A percentile compares a stretch with the other conserved stretches of the same genome.
These are phyloP conservation scores for Asparagopsis taxiformis DNA, from an alignment of 31 red algal species.

Conservation along the genomic window DNA sequence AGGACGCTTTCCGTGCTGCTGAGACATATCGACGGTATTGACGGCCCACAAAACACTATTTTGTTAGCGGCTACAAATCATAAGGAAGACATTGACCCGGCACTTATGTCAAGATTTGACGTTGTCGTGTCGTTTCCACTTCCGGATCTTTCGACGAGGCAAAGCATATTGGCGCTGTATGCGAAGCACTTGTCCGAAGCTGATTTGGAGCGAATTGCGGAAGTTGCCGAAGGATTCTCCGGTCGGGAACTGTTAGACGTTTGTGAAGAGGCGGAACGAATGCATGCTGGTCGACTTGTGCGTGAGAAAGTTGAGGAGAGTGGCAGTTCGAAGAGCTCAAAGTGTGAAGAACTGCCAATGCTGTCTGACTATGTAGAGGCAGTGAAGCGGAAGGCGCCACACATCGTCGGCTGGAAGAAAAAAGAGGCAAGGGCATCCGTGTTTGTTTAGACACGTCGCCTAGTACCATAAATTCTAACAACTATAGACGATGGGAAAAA, in stretches of 20 bases:
- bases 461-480: too few relatives aligned
- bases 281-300: conserved; percentile 54
- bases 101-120: conserved; percentile 89
- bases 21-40: conserved; percentile 85
- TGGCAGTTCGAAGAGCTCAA: neutral
- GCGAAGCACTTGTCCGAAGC: conserved; percentile 80
- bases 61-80: conserved; percentile 91
- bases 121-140: conserved; percentile 74
- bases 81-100: conserved; percentile 81
- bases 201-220: conserved; percentile 62
- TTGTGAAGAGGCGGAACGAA: conserved; percentile 84
- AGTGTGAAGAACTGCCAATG: conserved; percentile 25
- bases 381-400: conserved; percentile 31
- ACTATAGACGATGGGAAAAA: too few relatives aligned
- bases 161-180: too few relatives aligned
- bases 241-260: conserved; percentile 79
- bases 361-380: conserved; percentile 44
- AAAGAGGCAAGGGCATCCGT: too few relatives aligned
- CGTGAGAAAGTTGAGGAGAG: conserved; percentile 12
- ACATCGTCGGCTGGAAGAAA: conserved; percentile 32
- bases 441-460: too few relatives aligned
- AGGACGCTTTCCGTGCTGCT: conserved; percentile 82
- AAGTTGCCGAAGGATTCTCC: conserved; percentile 72
- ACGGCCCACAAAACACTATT: conserved; percentile 61
- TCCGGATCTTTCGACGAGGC: conserved; percentile 71